phyloP scores from a whole-genome alignment of 352 stramenopile genomes.

The Globisporangium abappressorium region DNA sequence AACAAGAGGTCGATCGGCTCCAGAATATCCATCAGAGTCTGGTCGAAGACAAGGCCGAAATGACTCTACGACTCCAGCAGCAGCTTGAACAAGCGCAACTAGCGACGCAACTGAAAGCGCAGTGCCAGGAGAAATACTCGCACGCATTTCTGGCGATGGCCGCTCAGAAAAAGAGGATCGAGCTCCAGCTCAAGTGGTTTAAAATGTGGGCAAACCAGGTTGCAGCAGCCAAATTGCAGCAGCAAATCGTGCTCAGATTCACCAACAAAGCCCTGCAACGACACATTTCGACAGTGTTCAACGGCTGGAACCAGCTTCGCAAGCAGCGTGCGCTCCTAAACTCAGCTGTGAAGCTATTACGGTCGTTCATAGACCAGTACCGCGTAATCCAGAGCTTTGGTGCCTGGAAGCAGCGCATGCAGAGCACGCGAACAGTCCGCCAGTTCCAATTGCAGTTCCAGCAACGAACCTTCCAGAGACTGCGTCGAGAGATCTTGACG shows the following conservation, averaged over 20 bases:
- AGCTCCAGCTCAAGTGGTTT: conserved; percentile 5
- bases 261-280: not conserved
- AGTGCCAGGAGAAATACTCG: not conserved
- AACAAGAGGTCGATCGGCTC: conserved; percentile 7
- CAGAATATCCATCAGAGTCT: not conserved
- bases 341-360: not conserved
- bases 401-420: conserved; percentile 19
- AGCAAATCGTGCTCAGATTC: not conserved
- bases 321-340: not conserved
- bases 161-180: not conserved
- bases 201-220: not conserved
- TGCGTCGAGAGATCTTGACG: conserved; percentile 11
- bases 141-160: not conserved
- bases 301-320: not conserved
- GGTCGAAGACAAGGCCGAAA: not conserved
- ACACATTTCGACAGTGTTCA: not conserved
- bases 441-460: conserved; percentile 21
- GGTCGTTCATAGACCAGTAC: conserved; percentile 7
- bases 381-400: conserved; percentile 20
- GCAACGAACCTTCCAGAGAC: not conserved
- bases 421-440: conserved; percentile 16
- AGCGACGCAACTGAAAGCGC: not conserved
- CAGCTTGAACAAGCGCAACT: not conserved
- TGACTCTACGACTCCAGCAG: not conserved
- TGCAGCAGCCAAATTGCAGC: not conserved